Base-by-base conservation (phyloP, 1,284 basidiomycete species). In the Puccinia triticina region DNA sequence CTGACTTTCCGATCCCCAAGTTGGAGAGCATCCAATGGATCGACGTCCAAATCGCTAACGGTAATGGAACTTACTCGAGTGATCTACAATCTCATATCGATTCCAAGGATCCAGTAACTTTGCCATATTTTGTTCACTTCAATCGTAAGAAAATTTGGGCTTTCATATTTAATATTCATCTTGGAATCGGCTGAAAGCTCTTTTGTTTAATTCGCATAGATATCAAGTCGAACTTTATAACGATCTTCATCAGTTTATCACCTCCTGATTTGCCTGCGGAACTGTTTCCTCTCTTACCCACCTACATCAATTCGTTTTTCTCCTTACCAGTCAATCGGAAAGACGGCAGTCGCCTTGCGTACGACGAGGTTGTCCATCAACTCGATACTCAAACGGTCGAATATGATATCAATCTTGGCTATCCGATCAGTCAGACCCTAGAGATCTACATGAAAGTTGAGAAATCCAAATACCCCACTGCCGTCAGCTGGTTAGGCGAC, bases 1-100 rank as follows among this genome's bases (percentile, higher is more conserved):
- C 91, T 3, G 89, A 90, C 29, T 99, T 98, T 90, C 92, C 93
- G 23, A 91, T 96, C 46, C 95, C 95, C 0, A 90, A 93, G 85
- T 93, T 96, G 32, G 92, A 92, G 85, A 93, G 91, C 84, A 96
- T 99, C 85, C 91, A 93, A 8, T 99, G 96, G 95, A 96, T 99
- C 83, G 91, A 93, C 0, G 95, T 99, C 1, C 91, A 95, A 85
- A 96, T 92, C 10, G 87, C 87, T 23, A 82, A 85, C 40, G 84
- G 81, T 21, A 83, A 81, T n/a, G 84, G 85, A 32, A 87, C 48
- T 48, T 57, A 64, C 43, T 50, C 57, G 3, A 53, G 48, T 34
- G 61, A 84, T 18, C 88, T 98, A 26, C 89, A 91, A 83, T 89
- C 89, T 78, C 91, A 94, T 86, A 89, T 99, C 66, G 90, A 91